Base-by-base conservation (phyloP, 345 rosid species). In the Camelina neglecta region DNA sequence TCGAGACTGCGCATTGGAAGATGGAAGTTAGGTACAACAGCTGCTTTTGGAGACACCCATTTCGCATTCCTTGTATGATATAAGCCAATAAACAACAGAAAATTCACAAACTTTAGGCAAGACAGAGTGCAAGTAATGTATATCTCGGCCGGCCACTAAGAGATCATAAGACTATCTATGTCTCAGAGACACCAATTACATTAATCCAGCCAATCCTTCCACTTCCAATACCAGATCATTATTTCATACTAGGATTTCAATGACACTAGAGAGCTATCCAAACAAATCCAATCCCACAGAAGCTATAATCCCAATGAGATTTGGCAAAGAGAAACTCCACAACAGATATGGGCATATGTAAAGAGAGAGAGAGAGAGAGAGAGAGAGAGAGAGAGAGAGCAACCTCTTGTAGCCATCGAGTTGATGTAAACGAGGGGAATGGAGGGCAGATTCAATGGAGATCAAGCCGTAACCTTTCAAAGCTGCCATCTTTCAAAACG, bases 1-100 rank as follows among this genome's bases (percentile, higher is more conserved):
- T 90, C 95, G 61, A 84, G 83, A 75, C 90, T 89, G 26, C 96
- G 92, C 95, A 81, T 86, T 7, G 95, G 98, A 48, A 89, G 91
- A 79, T 89, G 94, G 53, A 85, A 74, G 74, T 89, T 83, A 0
- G 92, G 88, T 18, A 87, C 71, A 8, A 89, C 74, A 60, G 93
- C 90, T 42, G 92, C 95, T 74, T 69, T 85, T 12, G 91, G 90
- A 65, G 90, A 77, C 29, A 69, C 76, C 91, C 85, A 89, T 81
- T 55, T 83, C 5, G 36, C 59, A 47, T 69, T 74, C 71, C 85
- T 87, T 83, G 90, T 85, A 80, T 33, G 29, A 33, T 51, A 69
- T 49, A 23, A 68, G 50, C n/a, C 45, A 57, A 36, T 11, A 29
- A 71, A 70, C 2, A 48, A 47, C 64, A 69, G 11, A 3, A 41